These are phyloP conservation scores for Pleurotus cornucopiae DNA, from an alignment of 768 basidiomycete species.

Conservation along the genomic window DNA sequence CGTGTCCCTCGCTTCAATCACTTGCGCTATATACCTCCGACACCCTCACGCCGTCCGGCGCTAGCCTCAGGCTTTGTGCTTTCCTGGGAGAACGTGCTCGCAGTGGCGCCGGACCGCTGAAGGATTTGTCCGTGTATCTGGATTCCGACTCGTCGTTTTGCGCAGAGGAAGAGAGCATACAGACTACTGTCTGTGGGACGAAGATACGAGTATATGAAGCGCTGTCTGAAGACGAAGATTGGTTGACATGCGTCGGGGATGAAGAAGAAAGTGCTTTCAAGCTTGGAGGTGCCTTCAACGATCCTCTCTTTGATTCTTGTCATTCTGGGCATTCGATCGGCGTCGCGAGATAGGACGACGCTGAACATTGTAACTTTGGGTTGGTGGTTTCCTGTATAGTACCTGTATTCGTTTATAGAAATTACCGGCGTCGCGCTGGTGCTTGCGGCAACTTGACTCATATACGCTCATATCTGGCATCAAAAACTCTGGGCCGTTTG, in stretches of 20 bases:
- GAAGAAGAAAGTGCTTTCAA: constrained; percentile 16
- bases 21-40: constrained; percentile 25
- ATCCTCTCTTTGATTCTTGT: constrained; percentile 23
- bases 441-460: too few relatives aligned
- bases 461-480: too few relatives aligned
- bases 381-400: too few relatives aligned
- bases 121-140: constrained; percentile 29
- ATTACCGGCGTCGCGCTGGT: too few relatives aligned
- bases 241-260: constrained; percentile 5
- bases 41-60: constrained; percentile 9
- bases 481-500: too few relatives aligned
- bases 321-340: constrained; percentile 12
- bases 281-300: constrained; percentile 24
- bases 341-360: background rate
- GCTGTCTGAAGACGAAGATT: constrained; percentile 1
- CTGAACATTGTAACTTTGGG: too few relatives aligned
- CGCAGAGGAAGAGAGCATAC: constrained; percentile 12
- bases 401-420: too few relatives aligned
- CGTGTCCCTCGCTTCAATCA: constrained; percentile 28
- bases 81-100: constrained; percentile 21
- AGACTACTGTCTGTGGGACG: constrained; percentile 13
- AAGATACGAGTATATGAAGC: constrained; percentile 9
- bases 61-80: constrained; percentile 19
- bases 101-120: constrained; percentile 18
- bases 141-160: constrained; percentile 22